Evolutionary conservation across 805 yeast species (phyloP).

Genomic region (Metschnikowia borealis): DNA sequence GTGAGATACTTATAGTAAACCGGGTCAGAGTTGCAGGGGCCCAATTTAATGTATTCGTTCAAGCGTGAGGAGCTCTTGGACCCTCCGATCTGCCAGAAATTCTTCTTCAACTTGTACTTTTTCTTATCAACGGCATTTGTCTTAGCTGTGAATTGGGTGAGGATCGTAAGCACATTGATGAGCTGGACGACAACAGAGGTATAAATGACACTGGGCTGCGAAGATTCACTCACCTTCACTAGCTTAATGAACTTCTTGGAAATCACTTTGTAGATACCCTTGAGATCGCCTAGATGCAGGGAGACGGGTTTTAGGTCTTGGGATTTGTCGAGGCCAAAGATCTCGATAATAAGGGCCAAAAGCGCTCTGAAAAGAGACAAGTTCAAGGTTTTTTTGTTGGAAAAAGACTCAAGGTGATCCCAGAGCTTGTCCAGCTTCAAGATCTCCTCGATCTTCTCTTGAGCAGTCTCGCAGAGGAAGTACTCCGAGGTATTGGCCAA

Average conservation of each 20-base stretch:
- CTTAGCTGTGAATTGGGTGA: conserved; percentile 11
- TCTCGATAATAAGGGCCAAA: conserved; percentile 9
- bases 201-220: conserved; percentile 32
- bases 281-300: conserved; percentile 15
- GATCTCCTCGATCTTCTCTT: conserved; percentile 19
- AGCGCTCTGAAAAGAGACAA: conserved; percentile 27
- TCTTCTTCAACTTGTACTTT: conserved; percentile 34
- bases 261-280: conserved; percentile 34
- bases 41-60: conserved; percentile 44
- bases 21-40: conserved; percentile 52
- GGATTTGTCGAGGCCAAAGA: conserved; percentile 11
- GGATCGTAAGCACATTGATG: conserved; percentile 41
- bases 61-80: conserved; percentile 38
- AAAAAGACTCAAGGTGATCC: conserved; percentile 28
- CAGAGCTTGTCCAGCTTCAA: conserved; percentile 30
- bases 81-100: conserved; percentile 53
- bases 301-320: conserved; percentile 17
- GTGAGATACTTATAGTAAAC: conserved; percentile 39
- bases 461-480: conserved; percentile 10
- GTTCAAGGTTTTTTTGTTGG: conserved; percentile 25
- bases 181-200: conserved; percentile 47
- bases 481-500: conserved; percentile 17
- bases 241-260: conserved; percentile 44
- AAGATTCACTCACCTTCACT: conserved; percentile 27
- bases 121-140: conserved; percentile 6